These are phyloP conservation scores for Pavlovales sp. DNA, from an alignment of 208 protist species.

Conservation along the genomic window DNA sequence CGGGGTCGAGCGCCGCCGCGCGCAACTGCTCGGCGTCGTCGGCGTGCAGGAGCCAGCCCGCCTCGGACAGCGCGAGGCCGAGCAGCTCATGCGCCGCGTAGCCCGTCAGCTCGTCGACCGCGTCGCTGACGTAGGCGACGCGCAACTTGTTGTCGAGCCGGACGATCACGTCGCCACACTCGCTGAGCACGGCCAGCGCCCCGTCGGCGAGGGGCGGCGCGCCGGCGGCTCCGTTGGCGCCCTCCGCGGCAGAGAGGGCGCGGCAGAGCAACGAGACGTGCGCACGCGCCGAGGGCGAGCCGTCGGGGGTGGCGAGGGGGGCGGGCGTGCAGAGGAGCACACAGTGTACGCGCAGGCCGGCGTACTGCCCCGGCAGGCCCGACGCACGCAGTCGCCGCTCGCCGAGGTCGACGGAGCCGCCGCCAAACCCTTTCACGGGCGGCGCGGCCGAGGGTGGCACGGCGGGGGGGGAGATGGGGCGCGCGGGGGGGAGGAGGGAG, in stretches of 20 bases:
- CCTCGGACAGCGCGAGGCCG: neutral
- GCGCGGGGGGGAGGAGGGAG: too few species aligned
- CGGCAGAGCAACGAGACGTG: neutral
- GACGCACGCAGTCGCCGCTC: neutral
- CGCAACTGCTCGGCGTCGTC: neutral
- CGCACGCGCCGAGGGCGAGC: too few species aligned
- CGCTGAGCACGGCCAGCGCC: neutral
- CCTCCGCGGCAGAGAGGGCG: too few species aligned
- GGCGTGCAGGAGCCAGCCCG: neutral
- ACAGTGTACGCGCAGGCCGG: neutral
- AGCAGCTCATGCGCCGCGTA: neutral
- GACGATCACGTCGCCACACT: neutral
- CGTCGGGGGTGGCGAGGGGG: neutral
- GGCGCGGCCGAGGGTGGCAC: too few species aligned
- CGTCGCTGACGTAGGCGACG: neutral
- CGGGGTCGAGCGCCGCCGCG: neutral
- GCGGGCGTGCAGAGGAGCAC: neutral
- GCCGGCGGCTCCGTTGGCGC: too few species aligned
- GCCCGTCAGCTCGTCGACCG: neutral
- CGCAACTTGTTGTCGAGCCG: neutral
- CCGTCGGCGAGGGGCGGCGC: too few species aligned
- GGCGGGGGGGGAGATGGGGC: too few species aligned
- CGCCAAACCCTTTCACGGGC: too few species aligned
- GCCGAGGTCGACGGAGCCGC: neutral
- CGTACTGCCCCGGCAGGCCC: neutral